Base-by-base conservation (phyloP, 2,329 filamentous ascomycete species). In the Emmonsiellopsis sp. region DNA sequence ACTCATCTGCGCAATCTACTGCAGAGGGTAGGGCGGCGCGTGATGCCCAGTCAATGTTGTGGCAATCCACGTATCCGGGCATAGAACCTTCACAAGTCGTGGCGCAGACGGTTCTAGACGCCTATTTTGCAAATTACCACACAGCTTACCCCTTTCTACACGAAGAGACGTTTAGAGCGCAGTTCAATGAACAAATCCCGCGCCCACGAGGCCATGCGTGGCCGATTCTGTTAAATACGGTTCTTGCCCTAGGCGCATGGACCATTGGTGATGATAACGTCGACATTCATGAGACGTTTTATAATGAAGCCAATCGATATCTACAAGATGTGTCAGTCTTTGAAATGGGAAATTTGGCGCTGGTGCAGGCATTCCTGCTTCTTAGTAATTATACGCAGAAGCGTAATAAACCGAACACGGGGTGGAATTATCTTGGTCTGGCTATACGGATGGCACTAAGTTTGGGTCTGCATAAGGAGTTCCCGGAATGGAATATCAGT, bases 361-460 rank as follows among this genome's bases (percentile, higher is more conserved):
- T 76, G 7, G 74, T 78, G 1, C 76, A 78, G 58, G 70, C 70
- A 1, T 64, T 79, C 35, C 61, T 71, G 11, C 66, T 78, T 47
- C 66, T 77, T 58, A 73, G 73, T 53, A 77, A 77, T 52, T 76
- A 76, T 55, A 66, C 74, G 0, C 76, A 78, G 58, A 78, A 78
- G 59, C 67, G 73, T 31, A 74, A 77, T 60, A 76, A 76, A 55
- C 76, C 76, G 2, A 78, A 78, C 57, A 74, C 69, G 7, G 75
- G 74, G 7, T 78, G 73, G 65, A 77, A 75, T 48, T 76, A 75
- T 55, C 61, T 76, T 7, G 76, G 76, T 1, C 58, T 78, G 13
- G 74, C 74, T n/a, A 67, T 75, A 20, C 65, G 73, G 45, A 76
- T 77, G 70, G 74, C 76, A 1, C 73, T 77, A 65, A 74, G 74